A percentile compares a stretch with the other conserved stretches of the same genome.
Evolutionary conservation across 805 yeast species (phyloP).

Genomic region (Saccharomycopsis sp.): DNA sequence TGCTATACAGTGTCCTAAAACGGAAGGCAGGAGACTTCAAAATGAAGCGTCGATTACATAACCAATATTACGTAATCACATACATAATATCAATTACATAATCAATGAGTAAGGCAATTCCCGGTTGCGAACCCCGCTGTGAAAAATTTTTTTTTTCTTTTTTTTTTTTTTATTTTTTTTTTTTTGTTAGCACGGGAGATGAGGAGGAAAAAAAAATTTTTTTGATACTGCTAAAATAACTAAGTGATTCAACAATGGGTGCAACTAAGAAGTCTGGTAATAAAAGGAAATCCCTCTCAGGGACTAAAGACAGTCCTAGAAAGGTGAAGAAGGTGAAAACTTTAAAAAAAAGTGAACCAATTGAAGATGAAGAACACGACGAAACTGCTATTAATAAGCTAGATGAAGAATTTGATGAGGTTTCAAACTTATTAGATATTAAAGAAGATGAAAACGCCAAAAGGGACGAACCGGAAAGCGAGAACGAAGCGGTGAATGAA

Average conservation of each 20-base stretch:
- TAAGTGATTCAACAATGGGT: not conserved
- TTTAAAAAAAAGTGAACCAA: not conserved
- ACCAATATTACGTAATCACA: no score
- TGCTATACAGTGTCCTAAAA: no score
- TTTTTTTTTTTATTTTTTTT: no score
- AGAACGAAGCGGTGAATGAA: slow-evolving; percentile 23
- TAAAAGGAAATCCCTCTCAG: not conserved
- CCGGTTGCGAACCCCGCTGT: no score
- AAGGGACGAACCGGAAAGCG: slow-evolving; percentile 23
- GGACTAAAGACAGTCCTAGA: not conserved
- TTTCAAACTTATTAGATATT: slow-evolving; percentile 43
- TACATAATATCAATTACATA: no score
- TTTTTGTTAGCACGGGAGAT: not conserved
- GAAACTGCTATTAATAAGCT: slow-evolving; percentile 45
- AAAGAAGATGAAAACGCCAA: slow-evolving; percentile 31
- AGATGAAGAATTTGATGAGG: slow-evolving; percentile 52
- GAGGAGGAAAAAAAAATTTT: not conserved
- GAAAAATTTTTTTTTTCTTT: no score
- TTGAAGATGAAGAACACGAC: slow-evolving; percentile 29
- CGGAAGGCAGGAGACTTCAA: no score
- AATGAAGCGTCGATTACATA: no score
- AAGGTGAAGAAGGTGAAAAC: not conserved
- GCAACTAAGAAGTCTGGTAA: not conserved
- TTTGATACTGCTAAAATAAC: not conserved
- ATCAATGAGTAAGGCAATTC: no score